Base-by-base conservation (phyloP, 163 green algal genomes). In the Volvox carteri region DNA sequence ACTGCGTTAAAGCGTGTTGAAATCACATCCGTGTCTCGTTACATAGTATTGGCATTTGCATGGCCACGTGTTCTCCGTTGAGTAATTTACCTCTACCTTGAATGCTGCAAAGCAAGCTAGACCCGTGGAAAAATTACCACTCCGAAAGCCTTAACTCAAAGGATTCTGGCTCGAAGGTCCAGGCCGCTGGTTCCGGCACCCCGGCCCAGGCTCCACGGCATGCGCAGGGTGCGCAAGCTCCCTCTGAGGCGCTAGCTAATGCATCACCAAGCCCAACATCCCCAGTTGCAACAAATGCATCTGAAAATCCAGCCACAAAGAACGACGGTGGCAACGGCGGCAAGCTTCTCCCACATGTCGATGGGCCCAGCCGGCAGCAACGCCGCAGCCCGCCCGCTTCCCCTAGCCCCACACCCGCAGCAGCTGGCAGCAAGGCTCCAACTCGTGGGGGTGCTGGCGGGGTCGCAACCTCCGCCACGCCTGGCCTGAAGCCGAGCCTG, bases 101-200 rank as follows among this genome's bases (percentile, higher is more conserved):
- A 75, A 80, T 80, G 73, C 73, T 80, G 73, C 42, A 80, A 62
- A 80, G 46, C 73, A 80, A 80, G 44, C 21, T 80, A 33, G 73
- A 80, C 42, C 73, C 73, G 5, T 60, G 73, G 73, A 80, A 80
- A 33, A 44, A 28, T 44, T n/a, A 80, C n/a, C 73, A 9, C 14
- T 3, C 21, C 8, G 73, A 80, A 65, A 78, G 16, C 2, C 19
- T 11, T 56, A 1, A 56, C 23, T 52, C 14, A 16, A 76, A 46
- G 35, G 67, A 76, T 30, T 33, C 70, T 78, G 70, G 70, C 19
- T 78, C 70, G 70, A 78, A 78, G 39, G 39, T 37, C 70, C 73
- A 80, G n/a, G 73, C 28, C 11, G 73, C 73, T 65, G 73, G 73
- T 21, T 50, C 41, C 73, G 62, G 73, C 70, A 39, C 39, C 70